Evolutionary conservation across 768 basidiomycete species (phyloP).

Genomic region (Suillus hirtellus): DNA sequence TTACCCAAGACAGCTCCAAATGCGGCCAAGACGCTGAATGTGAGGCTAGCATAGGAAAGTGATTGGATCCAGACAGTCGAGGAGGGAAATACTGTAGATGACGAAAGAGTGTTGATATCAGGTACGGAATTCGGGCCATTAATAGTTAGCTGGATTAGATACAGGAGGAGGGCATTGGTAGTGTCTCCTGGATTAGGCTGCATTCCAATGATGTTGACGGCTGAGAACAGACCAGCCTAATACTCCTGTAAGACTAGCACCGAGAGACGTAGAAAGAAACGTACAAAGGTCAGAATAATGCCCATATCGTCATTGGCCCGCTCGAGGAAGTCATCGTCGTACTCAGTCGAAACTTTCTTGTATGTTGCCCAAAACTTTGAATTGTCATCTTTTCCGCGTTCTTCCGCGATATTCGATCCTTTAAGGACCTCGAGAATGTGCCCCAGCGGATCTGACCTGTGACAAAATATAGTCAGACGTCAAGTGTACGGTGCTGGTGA

Average conservation of each 20-base stretch:
- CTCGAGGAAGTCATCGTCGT: too few species aligned
- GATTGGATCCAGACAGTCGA: constrained; percentile 8
- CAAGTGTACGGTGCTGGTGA: too few species aligned
- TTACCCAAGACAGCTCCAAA: constrained; percentile 12
- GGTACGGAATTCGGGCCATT: neutral
- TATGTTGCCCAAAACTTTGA: too few species aligned
- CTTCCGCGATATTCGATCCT: too few species aligned
- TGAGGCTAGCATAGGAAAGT: constrained; percentile 15
- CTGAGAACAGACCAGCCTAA: neutral
- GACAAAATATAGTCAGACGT: too few species aligned
- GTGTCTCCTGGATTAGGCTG: too few species aligned
- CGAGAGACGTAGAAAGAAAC: neutral
- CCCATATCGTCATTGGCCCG: too few species aligned
- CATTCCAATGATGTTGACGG: neutral
- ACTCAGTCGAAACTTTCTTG: too few species aligned
- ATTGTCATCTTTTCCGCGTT: too few species aligned
- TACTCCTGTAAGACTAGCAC: neutral
- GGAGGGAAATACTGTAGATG: constrained; percentile 7
- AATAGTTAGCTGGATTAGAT: neutral
- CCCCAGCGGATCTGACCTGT: too few species aligned
- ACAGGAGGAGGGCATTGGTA: neutral
- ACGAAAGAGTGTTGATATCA: constrained; percentile 2
- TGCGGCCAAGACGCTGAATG: constrained; percentile 16
- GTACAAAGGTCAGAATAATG: too few species aligned
- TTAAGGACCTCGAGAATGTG: too few species aligned